These are phyloP conservation scores for Cordyceps cateniannulata DNA, from an alignment of 2,329 filamentous ascomycete genomes.

Conservation along the genomic window DNA sequence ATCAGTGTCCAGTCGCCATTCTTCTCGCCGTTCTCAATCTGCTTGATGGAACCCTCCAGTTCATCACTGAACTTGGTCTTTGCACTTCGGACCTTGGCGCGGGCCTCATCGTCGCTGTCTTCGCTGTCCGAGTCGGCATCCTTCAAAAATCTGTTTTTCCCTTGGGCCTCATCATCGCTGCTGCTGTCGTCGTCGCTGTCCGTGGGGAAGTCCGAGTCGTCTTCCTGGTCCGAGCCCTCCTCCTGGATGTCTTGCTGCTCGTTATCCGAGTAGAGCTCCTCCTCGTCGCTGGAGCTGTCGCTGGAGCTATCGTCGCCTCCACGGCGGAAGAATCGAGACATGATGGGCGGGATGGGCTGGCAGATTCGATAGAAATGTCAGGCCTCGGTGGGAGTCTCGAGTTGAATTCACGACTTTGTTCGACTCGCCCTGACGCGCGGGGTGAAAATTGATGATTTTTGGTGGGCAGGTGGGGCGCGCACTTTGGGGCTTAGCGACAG, in stretches of 20 bases:
- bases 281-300: conserved; percentile 93
- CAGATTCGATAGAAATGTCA: conserved; percentile 1
- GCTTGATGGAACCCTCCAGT: conserved; percentile 78
- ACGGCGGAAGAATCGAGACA: conserved; percentile 92
- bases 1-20: conserved; percentile 97
- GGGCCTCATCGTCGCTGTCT: conserved; percentile 79
- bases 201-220: conserved; percentile 36
- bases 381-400: conserved; percentile 9
- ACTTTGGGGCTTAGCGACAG: conserved; percentile 32
- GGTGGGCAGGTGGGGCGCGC: conserved; percentile 34
- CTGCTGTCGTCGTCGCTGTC: conserved; percentile 50
- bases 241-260: conserved; percentile 58
- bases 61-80: conserved; percentile 97
- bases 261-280: conserved; percentile 82
- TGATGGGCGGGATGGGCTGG: conserved; percentile 39
- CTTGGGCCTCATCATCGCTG: conserved; percentile 61
- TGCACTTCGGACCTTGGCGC: conserved; percentile 87
- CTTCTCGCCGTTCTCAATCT: conserved; percentile 95
- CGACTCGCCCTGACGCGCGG: conserved; percentile 14
- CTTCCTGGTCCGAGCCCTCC: conserved; percentile 46
- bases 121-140: conserved; percentile 68
- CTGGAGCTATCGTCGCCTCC: conserved; percentile 87
- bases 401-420: conserved; percentile 14
- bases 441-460: conserved; percentile 36
- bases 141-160: conserved; percentile 78